These are phyloP conservation scores for Saccharomyces hybrid DNA, from an alignment of 1,139 yeast species.

Conservation along the genomic window DNA sequence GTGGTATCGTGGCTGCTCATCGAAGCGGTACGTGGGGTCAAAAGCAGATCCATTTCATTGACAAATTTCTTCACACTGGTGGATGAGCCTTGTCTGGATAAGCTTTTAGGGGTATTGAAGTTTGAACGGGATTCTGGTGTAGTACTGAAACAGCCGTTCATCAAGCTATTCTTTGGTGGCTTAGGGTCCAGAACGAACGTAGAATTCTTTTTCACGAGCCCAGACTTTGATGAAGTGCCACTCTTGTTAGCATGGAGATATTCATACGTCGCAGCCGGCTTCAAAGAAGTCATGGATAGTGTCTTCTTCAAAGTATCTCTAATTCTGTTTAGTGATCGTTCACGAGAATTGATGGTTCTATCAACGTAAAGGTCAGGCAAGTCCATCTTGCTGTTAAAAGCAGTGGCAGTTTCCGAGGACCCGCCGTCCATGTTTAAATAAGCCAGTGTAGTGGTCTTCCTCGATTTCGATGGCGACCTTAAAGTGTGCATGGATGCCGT, in stretches of 20 bases:
- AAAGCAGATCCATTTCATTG: conserved; percentile 3
- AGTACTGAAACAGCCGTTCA: conserved; percentile 31
- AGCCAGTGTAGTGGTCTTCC: conserved; percentile 7
- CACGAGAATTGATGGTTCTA: conserved; percentile 8
- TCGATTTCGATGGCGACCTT: conserved; percentile 21
- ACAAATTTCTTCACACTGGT: conserved; percentile 7
- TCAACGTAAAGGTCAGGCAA: conserved; percentile 3
- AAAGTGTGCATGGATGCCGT: conserved; percentile 14
- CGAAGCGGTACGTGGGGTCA: neutral
- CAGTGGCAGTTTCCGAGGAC: conserved; percentile 6
- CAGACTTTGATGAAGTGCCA: neutral
- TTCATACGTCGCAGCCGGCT: neutral
- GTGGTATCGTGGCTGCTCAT: neutral
- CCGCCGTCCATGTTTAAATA: conserved; percentile 5
- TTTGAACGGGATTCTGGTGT: conserved; percentile 28
- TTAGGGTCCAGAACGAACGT: conserved; percentile 30
- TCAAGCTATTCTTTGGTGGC: conserved; percentile 26
- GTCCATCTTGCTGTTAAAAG: conserved; percentile 6
- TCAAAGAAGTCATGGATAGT: conserved; percentile 27
- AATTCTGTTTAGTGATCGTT: conserved; percentile 14
- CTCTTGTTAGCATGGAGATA: neutral
- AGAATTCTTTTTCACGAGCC: conserved; percentile 18
- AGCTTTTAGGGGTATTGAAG: conserved; percentile 22
- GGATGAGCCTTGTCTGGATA: conserved; percentile 22
- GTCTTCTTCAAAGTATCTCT: conserved; percentile 26